These are phyloP conservation scores for Helicosporidium sp. DNA, from an alignment of 139 green algal species.

Conservation along the genomic window DNA sequence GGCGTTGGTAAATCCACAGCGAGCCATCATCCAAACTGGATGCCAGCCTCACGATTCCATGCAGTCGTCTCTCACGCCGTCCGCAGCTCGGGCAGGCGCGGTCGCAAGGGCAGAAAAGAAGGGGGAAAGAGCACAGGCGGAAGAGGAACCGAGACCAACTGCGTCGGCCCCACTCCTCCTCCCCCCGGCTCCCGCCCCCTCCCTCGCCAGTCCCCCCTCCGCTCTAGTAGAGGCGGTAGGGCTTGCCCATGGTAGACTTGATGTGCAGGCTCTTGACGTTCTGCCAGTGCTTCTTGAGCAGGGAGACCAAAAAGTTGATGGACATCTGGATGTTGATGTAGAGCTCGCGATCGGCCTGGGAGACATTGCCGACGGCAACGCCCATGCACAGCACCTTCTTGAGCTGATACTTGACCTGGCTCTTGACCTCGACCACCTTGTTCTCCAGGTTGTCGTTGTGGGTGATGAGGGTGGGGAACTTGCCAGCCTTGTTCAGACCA, in stretches of 20 bases:
- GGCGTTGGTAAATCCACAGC: too few relatives aligned
- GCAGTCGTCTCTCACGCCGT: too few relatives aligned
- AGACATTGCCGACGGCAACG: conserved; percentile 84
- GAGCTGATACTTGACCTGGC: conserved; percentile 97
- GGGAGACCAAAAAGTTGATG: conserved; percentile 96
- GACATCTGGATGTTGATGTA: conserved; percentile 67
- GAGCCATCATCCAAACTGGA: too few relatives aligned
- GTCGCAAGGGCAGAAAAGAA: neutral
- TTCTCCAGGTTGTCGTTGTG: conserved; percentile 62
- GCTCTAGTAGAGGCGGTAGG: conserved; percentile 83
- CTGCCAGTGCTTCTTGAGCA: conserved; percentile 99
- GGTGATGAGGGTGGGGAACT: conserved; percentile 82
- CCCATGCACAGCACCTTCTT: conserved; percentile 99
- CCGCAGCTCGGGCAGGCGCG: too few relatives aligned
- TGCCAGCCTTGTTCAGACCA: conserved; percentile 98
- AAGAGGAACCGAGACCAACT: too few relatives aligned
- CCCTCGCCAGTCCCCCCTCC: neutral
- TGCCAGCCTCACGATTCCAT: too few relatives aligned
- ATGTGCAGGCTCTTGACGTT: conserved; percentile 93
- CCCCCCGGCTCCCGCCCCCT: too few relatives aligned
- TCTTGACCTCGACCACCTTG: conserved; percentile 78
- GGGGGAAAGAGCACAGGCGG: too few relatives aligned
- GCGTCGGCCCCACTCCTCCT: too few relatives aligned
- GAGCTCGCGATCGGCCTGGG: conserved; percentile 69
- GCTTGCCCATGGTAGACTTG: conserved; percentile 93